A percentile compares a stretch with the other conserved stretches of the same genome.
These are phyloP conservation scores for Fusarium buxicola DNA, from an alignment of 2,329 filamentous ascomycete species.

Conservation along the genomic window DNA sequence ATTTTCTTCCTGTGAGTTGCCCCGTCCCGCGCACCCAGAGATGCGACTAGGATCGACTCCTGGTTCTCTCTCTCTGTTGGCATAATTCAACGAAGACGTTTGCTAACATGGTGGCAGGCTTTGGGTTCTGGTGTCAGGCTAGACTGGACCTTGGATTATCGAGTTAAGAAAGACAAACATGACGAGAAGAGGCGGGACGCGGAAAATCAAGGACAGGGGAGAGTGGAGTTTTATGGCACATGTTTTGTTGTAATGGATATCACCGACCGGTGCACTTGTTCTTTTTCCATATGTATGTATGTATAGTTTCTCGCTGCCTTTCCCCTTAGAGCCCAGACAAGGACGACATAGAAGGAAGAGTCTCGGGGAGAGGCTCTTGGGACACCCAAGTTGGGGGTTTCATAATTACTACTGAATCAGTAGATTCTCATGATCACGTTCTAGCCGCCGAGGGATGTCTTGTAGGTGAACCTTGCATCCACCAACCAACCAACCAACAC, in stretches of 20 bases:
- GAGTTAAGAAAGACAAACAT: slow-evolving; percentile 11
- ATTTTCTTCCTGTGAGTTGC: slow-evolving; percentile 80
- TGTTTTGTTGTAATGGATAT: slow-evolving; percentile 44
- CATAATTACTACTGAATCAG: slow-evolving; percentile 38
- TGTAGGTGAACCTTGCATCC: background rate
- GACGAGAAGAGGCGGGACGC: slow-evolving; percentile 27
- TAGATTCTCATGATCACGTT: slow-evolving; percentile 17
- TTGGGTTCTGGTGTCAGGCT: slow-evolving; percentile 56
- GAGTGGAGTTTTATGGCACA: slow-evolving; percentile 34
- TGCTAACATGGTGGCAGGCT: slow-evolving; percentile 46
- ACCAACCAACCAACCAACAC: slow-evolving; percentile 4
- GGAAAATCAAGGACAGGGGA: slow-evolving; percentile 18
- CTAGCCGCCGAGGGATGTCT: background rate
- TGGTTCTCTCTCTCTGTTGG: background rate
- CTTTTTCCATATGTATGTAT: slow-evolving; percentile 38
- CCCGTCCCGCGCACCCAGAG: background rate
- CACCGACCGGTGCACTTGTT: slow-evolving; percentile 31
- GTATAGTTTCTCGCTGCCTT: slow-evolving; percentile 36
- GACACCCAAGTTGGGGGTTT: slow-evolving; percentile 29
- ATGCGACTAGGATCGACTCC: background rate
- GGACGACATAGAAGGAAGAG: slow-evolving; percentile 25
- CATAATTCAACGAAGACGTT: background rate
- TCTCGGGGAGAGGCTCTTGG: slow-evolving; percentile 5
- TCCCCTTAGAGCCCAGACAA: slow-evolving; percentile 27
- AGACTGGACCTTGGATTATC: slow-evolving; percentile 38